Conservation (phyloP, 2,329 filamentous ascomycete species). For the Phyllosticta citribraziliensis region DNA sequence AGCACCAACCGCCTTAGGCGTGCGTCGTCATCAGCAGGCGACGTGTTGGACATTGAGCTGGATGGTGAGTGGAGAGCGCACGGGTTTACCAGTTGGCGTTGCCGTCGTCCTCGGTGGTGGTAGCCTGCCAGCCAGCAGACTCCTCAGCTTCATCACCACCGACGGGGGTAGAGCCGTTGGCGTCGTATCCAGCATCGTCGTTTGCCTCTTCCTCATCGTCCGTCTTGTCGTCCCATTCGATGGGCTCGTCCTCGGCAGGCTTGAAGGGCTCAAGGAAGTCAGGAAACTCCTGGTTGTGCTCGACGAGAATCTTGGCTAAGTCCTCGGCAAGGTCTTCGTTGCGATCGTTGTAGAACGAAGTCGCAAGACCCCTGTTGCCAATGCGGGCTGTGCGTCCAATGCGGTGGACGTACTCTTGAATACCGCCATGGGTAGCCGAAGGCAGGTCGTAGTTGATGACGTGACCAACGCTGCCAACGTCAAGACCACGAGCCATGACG, state of each 20-base stretch:
- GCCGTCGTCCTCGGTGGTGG: background rate
- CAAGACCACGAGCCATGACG: slow-evolving; percentile 77
- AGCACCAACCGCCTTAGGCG: too few relatives aligned
- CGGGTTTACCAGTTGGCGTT: background rate
- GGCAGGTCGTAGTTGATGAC: slow-evolving; percentile 93
- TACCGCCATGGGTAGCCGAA: slow-evolving; percentile 64
- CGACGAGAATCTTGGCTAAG: slow-evolving; percentile 71
- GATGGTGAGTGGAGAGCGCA: background rate
- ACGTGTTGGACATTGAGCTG: too few relatives aligned
- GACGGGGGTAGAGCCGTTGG: background rate
- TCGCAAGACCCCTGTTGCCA: slow-evolving; percentile 75
- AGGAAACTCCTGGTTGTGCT: slow-evolving; percentile 68
- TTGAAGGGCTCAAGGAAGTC: slow-evolving; percentile 64
- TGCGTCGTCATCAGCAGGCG: too few relatives aligned
- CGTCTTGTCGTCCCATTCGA: slow-evolving; percentile 45
- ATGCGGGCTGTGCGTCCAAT: slow-evolving; percentile 95
- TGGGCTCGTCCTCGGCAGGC: slow-evolving; percentile 44
- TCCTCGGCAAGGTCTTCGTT: slow-evolving; percentile 64
- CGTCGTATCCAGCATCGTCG: background rate
- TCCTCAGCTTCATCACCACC: background rate
- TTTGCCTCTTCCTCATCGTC: slow-evolving; percentile 22
- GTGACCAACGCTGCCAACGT: slow-evolving; percentile 77
- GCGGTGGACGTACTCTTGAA: slow-evolving; percentile 86
- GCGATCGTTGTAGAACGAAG: slow-evolving; percentile 75
- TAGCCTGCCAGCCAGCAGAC: background rate